Evolutionary conservation across 2,329 filamentous ascomycete species (phyloP).

Genomic region (Monosporascus cannonballus): DNA sequence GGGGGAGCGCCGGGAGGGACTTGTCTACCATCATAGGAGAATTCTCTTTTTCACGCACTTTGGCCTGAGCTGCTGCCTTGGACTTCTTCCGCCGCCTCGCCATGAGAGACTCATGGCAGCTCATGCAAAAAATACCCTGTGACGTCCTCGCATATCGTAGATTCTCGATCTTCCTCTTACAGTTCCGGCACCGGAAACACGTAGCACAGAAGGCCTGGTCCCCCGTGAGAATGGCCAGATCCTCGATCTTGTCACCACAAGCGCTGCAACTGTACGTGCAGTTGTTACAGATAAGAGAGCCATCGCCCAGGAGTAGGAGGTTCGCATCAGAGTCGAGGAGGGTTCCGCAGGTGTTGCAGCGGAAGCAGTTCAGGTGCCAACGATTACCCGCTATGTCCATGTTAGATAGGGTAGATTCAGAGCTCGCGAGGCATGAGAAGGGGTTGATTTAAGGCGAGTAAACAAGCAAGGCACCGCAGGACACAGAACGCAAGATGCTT

Average conservation of each 20-base stretch:
- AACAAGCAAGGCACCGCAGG: neutral
- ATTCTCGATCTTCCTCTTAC: slow-evolving; percentile 98
- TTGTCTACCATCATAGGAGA: slow-evolving; percentile 77
- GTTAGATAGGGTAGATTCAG: slow-evolving; percentile 12
- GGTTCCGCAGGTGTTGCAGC: slow-evolving; percentile 91
- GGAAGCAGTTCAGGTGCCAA: slow-evolving; percentile 99
- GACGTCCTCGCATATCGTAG: slow-evolving; percentile 94
- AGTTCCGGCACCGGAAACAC: slow-evolving; percentile 96
- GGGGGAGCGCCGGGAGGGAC: slow-evolving; percentile 83
- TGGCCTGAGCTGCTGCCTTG: slow-evolving; percentile 58
- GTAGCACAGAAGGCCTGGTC: slow-evolving; percentile 97
- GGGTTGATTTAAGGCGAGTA: neutral
- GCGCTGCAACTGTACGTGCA: slow-evolving; percentile 98
- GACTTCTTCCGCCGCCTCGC: slow-evolving; percentile 82
- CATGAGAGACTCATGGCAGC: slow-evolving; percentile 95
- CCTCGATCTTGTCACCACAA: slow-evolving; percentile 96
- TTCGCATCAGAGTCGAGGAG: slow-evolving; percentile 98
- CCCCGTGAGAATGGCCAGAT: slow-evolving; percentile 92
- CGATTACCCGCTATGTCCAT: slow-evolving; percentile 71
- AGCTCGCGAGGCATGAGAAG: too few species aligned
- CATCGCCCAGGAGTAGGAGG: slow-evolving; percentile 91
- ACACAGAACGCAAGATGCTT: neutral
- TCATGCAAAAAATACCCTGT: slow-evolving; percentile 99
- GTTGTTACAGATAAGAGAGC: slow-evolving; percentile 97
- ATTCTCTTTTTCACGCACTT: slow-evolving; percentile 56